phyloP scores from a whole-genome alignment of 2,329 filamentous ascomycete species.

The Neopestalotiopsis rosae region DNA sequence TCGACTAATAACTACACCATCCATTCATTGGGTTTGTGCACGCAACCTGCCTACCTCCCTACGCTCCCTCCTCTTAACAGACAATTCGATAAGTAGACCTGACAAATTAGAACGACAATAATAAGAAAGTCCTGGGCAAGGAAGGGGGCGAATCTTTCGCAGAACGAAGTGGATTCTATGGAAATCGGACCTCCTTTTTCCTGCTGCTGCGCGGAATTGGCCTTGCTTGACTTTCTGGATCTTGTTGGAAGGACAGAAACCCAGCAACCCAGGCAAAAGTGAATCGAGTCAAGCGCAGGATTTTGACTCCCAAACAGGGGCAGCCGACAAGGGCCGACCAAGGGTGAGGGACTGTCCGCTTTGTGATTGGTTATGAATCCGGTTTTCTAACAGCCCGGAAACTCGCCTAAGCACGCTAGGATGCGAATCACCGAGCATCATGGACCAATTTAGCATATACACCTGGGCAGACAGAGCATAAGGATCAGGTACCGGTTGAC shows the following conservation, averaged over 20 bases:
- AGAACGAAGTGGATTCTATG: background rate
- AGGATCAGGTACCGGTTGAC: no score
- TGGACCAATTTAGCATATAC: background rate
- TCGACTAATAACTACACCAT: background rate
- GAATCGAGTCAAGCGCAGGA: conserved; percentile 11
- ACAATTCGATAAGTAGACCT: no score
- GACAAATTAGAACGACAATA: no score
- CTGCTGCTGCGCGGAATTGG: background rate
- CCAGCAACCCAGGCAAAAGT: background rate
- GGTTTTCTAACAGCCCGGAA: conserved; percentile 13
- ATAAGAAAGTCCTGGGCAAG: background rate
- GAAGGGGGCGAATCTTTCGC: background rate
- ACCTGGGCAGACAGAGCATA: background rate
- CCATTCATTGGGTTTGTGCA: background rate
- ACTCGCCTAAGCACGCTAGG: conserved; percentile 9
- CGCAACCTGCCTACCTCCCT: background rate
- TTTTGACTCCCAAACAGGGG: background rate
- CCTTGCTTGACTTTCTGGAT: background rate
- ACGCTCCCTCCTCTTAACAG: background rate
- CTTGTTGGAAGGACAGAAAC: background rate
- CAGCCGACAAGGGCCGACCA: background rate
- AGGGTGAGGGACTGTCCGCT: background rate
- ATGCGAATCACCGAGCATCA: conserved; percentile 12
- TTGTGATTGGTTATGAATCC: background rate
- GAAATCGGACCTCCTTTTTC: background rate